Evolutionary conservation across 208 protist genomes (phyloP).

Genomic region (Kentomonas sorsogonicus): DNA sequence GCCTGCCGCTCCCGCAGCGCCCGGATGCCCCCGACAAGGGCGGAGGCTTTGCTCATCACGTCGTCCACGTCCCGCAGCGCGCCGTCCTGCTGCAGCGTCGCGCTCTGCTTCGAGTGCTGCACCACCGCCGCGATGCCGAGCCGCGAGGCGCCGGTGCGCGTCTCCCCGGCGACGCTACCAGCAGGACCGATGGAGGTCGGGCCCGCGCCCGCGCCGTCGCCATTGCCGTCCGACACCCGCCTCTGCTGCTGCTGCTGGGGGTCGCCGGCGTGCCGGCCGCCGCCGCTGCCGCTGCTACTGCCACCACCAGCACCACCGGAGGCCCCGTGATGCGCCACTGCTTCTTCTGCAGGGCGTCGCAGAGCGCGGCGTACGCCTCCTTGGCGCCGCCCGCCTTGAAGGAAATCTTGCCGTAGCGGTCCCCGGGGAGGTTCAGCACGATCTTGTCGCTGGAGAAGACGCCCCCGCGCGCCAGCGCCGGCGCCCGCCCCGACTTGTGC

Average conservation of each 20-base stretch:
- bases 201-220: neutral
- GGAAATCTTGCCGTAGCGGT: constrained; percentile 38
- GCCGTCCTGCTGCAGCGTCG: constrained; percentile 38
- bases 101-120: constrained; percentile 38
- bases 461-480: constrained; percentile 27
- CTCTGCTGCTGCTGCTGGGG: neutral
- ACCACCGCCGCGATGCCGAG: constrained; percentile 77
- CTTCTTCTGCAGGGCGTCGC: constrained; percentile 31
- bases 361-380: constrained; percentile 36
- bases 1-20: constrained; percentile 43
- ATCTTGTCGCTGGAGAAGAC: constrained; percentile 62
- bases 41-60: constrained; percentile 74
- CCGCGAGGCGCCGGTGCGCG: constrained; percentile 30
- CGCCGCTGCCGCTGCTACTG: neutral
- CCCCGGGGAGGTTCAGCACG: constrained; percentile 39
- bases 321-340: constrained; percentile 34
- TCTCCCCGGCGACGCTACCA: neutral
- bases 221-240: neutral
- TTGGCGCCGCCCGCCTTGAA: constrained; percentile 58
- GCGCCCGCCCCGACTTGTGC: constrained; percentile 18
- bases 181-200: neutral
- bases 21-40: constrained; percentile 63
- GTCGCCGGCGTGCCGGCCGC: neutral
- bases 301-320: too few relatives aligned
- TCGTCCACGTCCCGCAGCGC: constrained; percentile 78